Evolutionary conservation across 2,329 filamentous ascomycete species (phyloP), one percentile per base, ranked within the genome.

Genomic region (Diaporthe helianthi): DNA sequence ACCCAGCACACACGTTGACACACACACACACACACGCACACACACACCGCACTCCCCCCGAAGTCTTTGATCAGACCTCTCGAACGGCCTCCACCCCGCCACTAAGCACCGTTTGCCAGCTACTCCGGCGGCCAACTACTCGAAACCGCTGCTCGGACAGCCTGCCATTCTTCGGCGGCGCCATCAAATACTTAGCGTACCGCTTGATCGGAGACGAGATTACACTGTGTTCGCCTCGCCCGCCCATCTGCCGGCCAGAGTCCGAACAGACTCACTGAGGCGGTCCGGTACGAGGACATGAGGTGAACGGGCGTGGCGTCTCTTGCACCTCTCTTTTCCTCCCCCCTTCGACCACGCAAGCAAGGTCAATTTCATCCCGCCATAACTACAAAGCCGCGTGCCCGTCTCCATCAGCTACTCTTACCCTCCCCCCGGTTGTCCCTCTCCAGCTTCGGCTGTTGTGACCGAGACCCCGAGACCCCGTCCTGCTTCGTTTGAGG

Each of bases 211-310:
- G 68, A 66, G 68, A 69, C 68, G 68, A 55, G 41, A 67, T 53
- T 51, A 46, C 46, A 49, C 36, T 33, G 22, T 61, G 24, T 41
- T 55, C 33, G 54, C 52, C 52, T 46, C 52, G 47, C 52, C 60
- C 61, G 41, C 61, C 29, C 63, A n/a, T 66, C 67, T 69, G 67
- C 67, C 52, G 61, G 52, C 67, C 67, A 65, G 44, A 65, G 52
- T 47, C 41, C 44, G 47, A 51, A 44, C 52, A 15, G 24, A 36
- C 15, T 38, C 38, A 60, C 29, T 61, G 58, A 33, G 41, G 51
- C 61, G 53, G 44, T 54, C 61, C 41, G 63, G 61, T 49, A 55
- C 61, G 41, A 26, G 24, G 68, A 53, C 26, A 52, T 53, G 61
- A 55, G 68, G 52, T 60, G 61, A 58, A 69, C 61, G 33, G 24